A percentile compares a stretch with the other conserved stretches of the same genome.
Conservation (phyloP, 177 flowering plant species). For the Vitis hybrid region DNA sequence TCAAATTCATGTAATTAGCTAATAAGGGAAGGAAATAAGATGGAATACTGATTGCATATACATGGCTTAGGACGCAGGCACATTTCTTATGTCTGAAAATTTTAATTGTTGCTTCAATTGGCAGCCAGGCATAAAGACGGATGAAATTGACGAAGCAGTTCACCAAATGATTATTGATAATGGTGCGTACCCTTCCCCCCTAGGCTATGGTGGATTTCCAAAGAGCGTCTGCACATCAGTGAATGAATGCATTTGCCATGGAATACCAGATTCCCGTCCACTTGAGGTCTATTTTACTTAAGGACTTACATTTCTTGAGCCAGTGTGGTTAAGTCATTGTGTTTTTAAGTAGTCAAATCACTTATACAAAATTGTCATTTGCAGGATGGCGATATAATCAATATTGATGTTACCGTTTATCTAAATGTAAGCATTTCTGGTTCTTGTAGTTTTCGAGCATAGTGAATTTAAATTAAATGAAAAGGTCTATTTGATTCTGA, state of each 20-base stretch:
- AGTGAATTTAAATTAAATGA: neutral
- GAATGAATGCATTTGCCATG: conserved; percentile 99
- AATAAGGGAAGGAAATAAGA: neutral
- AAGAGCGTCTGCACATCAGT: conserved; percentile 99
- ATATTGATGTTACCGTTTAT: conserved; percentile 95
- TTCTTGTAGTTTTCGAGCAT: neutral
- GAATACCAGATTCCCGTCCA: conserved; percentile 92
- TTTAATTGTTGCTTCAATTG: conserved; percentile 30
- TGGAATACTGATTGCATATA: neutral
- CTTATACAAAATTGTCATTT: conserved; percentile 16
- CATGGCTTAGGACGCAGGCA: neutral
- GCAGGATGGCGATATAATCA: conserved; percentile 98
- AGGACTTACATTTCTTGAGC: conserved; percentile 1
- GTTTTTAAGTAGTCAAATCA: neutral
- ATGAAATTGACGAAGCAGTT: conserved; percentile 91
- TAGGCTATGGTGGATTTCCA: conserved; percentile 94
- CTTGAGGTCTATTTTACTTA: conserved; percentile 64
- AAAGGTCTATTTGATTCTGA: neutral
- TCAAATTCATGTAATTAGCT: too few species aligned
- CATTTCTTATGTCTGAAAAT: conserved; percentile 11
- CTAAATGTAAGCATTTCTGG: conserved; percentile 66
- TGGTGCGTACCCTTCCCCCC: conserved; percentile 98
- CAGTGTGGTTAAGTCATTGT: neutral
- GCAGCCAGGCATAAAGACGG: conserved; percentile 96
- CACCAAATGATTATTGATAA: conserved; percentile 95